Percentiles rank a stretch among this genome's conserved stretches.
phyloP scores from a whole-genome alignment of 345 rosid species.

The Brassica nigra region DNA sequence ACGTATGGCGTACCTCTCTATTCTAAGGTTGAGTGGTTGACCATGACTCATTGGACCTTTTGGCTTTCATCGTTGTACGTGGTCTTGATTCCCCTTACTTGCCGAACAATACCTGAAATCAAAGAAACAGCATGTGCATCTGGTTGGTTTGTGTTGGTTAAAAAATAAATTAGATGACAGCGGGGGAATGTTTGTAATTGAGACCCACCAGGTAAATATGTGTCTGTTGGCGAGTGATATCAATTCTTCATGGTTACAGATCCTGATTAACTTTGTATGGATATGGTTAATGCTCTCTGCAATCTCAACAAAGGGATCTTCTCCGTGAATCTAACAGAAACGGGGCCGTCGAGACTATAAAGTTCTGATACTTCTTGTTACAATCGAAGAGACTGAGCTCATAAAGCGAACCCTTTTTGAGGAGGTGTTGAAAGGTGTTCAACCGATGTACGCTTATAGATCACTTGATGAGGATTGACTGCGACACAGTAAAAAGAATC shows the following conservation, averaged over 20 bases:
- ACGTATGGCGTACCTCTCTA: neutral
- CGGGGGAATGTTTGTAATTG: neutral
- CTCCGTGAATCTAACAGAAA: neutral
- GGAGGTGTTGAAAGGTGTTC: neutral
- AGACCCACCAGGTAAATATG: neutral
- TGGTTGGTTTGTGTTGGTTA: neutral
- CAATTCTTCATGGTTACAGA: neutral
- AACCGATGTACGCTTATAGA: no score
- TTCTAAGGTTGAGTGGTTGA: neutral
- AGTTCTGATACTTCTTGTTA: neutral
- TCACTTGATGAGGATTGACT: neutral
- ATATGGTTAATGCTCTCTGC: neutral
- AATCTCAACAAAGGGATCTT: neutral
- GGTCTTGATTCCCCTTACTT: neutral
- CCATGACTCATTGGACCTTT: neutral
- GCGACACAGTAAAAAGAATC: neutral
- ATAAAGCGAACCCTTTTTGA: neutral
- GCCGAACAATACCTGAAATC: neutral
- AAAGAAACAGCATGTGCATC: neutral
- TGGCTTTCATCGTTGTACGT: neutral
- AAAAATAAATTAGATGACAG: neutral
- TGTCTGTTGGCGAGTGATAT: neutral
- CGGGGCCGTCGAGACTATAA: neutral
- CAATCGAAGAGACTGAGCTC: neutral
- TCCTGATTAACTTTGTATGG: neutral